phyloP scores from a whole-genome alignment of 1,139 yeast species.

The Wickerhamomyces sp. region DNA sequence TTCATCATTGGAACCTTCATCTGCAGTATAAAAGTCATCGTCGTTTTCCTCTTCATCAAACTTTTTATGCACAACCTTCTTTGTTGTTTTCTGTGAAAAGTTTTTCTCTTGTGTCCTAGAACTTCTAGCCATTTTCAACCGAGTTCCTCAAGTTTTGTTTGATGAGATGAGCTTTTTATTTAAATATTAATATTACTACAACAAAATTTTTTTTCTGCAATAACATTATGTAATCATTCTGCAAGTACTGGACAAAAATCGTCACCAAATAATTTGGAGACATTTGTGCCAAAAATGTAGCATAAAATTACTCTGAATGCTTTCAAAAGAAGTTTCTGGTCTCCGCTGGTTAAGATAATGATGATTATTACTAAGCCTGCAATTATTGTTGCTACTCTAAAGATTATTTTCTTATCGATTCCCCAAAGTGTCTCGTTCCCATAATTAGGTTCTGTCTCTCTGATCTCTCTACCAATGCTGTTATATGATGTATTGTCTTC shows the following conservation, averaged over 20 bases:
- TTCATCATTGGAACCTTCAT: slow-evolving; percentile 11
- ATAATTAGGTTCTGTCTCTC: background rate
- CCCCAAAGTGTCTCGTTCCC: background rate
- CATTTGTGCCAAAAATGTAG: slow-evolving; percentile 13
- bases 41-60: slow-evolving; percentile 18
- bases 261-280: slow-evolving; percentile 11
- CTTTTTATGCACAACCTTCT: slow-evolving; percentile 13
- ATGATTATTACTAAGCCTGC: background rate
- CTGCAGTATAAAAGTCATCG: slow-evolving; percentile 20
- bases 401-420: slow-evolving; percentile 2
- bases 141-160: too few relatives aligned
- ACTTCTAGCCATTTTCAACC: background rate
- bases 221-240: background rate
- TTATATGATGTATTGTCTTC: background rate
- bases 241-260: slow-evolving; percentile 13
- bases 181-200: too few relatives aligned
- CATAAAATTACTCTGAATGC: slow-evolving; percentile 16
- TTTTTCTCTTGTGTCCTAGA: background rate
- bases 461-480: background rate
- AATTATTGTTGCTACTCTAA: slow-evolving; percentile 1
- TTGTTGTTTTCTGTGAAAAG: slow-evolving; percentile 1
- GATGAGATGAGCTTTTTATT: background rate
- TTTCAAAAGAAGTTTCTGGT: slow-evolving; percentile 11
- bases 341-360: slow-evolving; percentile 10
- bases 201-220: too few relatives aligned